Conservation (phyloP, 371 early-diverging fungal genomes). For the Basidiobolus meristosporus region DNA sequence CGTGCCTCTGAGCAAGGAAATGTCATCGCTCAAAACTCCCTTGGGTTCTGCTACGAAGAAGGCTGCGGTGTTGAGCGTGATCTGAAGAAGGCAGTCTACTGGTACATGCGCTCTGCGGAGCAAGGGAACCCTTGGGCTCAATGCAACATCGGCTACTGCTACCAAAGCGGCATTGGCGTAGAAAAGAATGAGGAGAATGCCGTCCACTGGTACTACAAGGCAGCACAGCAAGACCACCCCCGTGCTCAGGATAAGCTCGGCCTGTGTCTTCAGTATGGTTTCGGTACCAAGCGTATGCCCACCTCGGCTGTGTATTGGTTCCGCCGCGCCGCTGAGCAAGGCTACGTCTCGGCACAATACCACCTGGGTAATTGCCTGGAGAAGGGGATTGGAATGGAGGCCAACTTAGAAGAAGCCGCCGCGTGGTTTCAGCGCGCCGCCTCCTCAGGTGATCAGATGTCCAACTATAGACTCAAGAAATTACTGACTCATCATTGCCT, state of each 20-base stretch:
- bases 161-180: conserved; percentile 69
- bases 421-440: conserved; percentile 50
- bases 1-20: conserved; percentile 46
- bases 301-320: conserved; percentile 33
- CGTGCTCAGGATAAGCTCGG: conserved; percentile 67
- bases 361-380: conserved; percentile 35
- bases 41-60: conserved; percentile 80
- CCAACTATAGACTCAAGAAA: conserved; percentile 7
- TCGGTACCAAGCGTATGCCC: conserved; percentile 31
- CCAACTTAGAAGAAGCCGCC: conserved; percentile 31
- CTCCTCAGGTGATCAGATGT: conserved; percentile 10
- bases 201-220: conserved; percentile 44
- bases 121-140: conserved; percentile 77
- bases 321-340: conserved; percentile 33
- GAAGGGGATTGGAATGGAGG: conserved; percentile 40
- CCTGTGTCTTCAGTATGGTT: conserved; percentile 52
- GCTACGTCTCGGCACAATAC: conserved; percentile 31
- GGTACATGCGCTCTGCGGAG: conserved; percentile 59
- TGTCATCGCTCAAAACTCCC: conserved; percentile 57
- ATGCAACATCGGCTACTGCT: conserved; percentile 70
- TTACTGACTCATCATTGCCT: no score
- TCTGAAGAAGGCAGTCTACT: conserved; percentile 44
- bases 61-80: conserved; percentile 55
- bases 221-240: conserved; percentile 40
- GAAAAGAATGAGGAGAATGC: conserved; percentile 30